Base-by-base conservation (phyloP, 2,329 filamentous ascomycete genomes). In the Ophiostoma sp. region DNA sequence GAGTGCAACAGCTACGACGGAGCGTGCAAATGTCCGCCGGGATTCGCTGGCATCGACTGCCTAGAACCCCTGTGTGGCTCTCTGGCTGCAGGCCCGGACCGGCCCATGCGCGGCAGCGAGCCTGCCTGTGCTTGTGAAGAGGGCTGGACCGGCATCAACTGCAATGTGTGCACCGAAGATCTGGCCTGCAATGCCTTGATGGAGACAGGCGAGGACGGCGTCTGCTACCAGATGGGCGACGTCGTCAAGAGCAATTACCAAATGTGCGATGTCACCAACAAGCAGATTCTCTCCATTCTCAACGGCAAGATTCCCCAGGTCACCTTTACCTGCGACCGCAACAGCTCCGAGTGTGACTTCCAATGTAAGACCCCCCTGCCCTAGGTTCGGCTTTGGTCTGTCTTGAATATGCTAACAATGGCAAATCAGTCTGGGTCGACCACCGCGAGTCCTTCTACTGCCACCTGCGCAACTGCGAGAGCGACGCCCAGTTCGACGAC, bases 141-240 rank as follows among this genome's bases (percentile, higher is more conserved):
- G 49, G 95, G 95, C 68, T 99, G 95, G 95, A 86, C 86, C 55
- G 95, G 95, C 72, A 94, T 99, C 80, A 99, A 99, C 82, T 99
- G 95, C 85, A 99, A 95, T 75, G 92, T 99, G 68, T 99, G 95
- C 79, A 88, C 89, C 70, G 87, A 88, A 4, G 84, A 98, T 76
- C 82, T 89, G 73, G 93, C 91, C 16, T 99, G 95, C 76, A 87
- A 95, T 76, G 88, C 91, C 45, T 82, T 99, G 78, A 96, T 96
- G 88, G 91, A 92, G 4, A 87, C 89, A 14, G 86, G 86, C 3
- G 85, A 92, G 70, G 92, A 89, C 63, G 95, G 93, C 44, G 88
- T 97, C 11, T 99, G 95, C 80, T 98, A 97, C 77, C 89, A 91
- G 75, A 89, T 94, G 73, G 94, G 94, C 63, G 87, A 96, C 73